These are phyloP conservation scores for Coemansia sp. DNA, from an alignment of 192 early-diverging fungal species.

Conservation along the genomic window DNA sequence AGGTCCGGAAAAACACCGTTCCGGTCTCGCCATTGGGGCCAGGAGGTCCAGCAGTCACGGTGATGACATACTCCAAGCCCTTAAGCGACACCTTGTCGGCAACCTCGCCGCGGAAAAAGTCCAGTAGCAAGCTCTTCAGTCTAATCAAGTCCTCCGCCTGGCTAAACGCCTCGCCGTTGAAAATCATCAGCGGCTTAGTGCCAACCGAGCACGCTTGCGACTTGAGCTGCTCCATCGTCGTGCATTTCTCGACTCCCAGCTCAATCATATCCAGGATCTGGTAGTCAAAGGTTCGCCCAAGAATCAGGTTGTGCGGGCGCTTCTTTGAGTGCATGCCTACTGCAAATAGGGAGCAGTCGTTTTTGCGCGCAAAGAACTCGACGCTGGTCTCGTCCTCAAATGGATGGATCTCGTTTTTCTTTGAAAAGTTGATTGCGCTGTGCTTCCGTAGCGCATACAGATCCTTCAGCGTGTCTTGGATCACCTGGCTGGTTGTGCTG, in stretches of 20 bases:
- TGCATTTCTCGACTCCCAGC: conserved; percentile 72
- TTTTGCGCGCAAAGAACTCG: conserved; percentile 95
- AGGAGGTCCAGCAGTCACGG: conserved; percentile 66
- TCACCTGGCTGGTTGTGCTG: conserved; percentile 78
- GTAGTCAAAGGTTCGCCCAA: conserved; percentile 91
- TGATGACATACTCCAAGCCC: conserved; percentile 88
- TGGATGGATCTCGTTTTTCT: conserved; percentile 94
- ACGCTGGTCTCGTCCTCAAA: conserved; percentile 91
- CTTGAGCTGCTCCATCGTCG: conserved; percentile 70
- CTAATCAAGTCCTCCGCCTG: conserved; percentile 62
- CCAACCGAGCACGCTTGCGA: conserved; percentile 74
- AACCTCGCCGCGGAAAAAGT: conserved; percentile 83
- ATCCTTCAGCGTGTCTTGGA: conserved; percentile 82
- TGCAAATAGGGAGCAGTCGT: conserved; percentile 89
- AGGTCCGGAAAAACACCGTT: conserved; percentile 74
- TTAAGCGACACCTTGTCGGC: conserved; percentile 74
- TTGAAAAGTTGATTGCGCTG: conserved; percentile 81
- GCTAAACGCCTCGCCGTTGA: conserved; percentile 86
- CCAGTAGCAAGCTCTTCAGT: conserved; percentile 80
- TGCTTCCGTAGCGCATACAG: conserved; percentile 91
- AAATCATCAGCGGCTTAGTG: conserved; percentile 84
- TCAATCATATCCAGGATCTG: conserved; percentile 96
- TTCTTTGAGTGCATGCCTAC: conserved; percentile 94
- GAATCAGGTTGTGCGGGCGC: conserved; percentile 87
- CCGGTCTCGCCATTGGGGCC: conserved; percentile 60